Percentiles rank a stretch among this genome's conserved stretches.
Conservation (phyloP, 2,329 filamentous ascomycete species). For the Ophiostoma himal-ulmi region DNA sequence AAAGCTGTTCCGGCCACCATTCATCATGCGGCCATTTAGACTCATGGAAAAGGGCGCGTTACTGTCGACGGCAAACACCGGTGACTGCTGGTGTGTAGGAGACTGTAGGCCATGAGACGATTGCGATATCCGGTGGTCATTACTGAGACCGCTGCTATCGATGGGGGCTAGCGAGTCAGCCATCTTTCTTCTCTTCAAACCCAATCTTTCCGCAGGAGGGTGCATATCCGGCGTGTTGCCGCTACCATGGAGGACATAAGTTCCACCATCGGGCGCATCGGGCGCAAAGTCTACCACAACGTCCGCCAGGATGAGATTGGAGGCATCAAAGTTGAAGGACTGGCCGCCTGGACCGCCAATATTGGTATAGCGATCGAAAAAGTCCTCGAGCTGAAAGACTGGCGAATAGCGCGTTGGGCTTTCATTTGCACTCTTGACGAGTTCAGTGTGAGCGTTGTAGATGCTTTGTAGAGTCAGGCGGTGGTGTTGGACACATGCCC, state of each 20-base stretch:
- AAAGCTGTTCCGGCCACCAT: not conserved
- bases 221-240: not conserved
- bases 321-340: slow-evolving; percentile 61
- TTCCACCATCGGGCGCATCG: slow-evolving; percentile 46
- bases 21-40: not conserved
- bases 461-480: slow-evolving; percentile 71
- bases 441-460: slow-evolving; percentile 69
- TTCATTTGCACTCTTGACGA: slow-evolving; percentile 65
- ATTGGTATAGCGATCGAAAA: slow-evolving; percentile 71
- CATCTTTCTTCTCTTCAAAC: not conserved
- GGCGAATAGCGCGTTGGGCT: slow-evolving; percentile 68
- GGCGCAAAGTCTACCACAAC: slow-evolving; percentile 55
- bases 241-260: not conserved
- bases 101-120: not conserved
- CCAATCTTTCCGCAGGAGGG: not conserved
- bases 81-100: not conserved
- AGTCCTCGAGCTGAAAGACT: slow-evolving; percentile 79
- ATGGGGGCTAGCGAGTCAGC: not conserved
- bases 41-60: not conserved
- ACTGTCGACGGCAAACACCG: not conserved
- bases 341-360: slow-evolving; percentile 54
- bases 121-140: not conserved
- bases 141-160: not conserved
- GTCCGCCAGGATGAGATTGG: slow-evolving; percentile 66
- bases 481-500: slow-evolving; percentile 75